Evolutionary conservation across 2,329 filamentous ascomycete genomes (phyloP).

Genomic region (Penicillium thymicola): DNA sequence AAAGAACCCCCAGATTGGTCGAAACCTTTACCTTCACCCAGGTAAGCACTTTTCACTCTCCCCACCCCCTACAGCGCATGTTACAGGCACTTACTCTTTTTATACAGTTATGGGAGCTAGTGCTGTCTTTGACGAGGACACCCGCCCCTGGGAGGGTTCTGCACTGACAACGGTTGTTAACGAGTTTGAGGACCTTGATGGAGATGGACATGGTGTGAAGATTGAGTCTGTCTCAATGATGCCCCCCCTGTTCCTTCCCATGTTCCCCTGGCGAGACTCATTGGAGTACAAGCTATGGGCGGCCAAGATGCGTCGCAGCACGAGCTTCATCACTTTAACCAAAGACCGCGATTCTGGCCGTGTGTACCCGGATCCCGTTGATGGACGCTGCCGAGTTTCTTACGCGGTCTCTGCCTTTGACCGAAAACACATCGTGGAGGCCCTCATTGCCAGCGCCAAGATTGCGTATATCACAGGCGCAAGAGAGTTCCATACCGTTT

Average conservation of each 20-base stretch:
- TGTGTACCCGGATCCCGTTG: constrained; percentile 68
- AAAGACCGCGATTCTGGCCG: constrained; percentile 73
- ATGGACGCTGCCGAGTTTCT: constrained; percentile 62
- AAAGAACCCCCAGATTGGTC: constrained; percentile 76
- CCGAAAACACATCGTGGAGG: constrained; percentile 67
- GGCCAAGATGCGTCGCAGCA: constrained; percentile 66
- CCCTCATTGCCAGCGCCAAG: constrained; percentile 67
- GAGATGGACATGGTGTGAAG: constrained; percentile 75
- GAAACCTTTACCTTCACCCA: constrained; percentile 79
- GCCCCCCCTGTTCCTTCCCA: constrained; percentile 62
- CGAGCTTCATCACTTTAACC: constrained; percentile 68
- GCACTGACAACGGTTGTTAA: constrained; percentile 76
- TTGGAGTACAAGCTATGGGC: constrained; percentile 69
- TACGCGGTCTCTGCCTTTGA: constrained; percentile 73
- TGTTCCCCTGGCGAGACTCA: constrained; percentile 65
- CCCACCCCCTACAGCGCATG: too few relatives aligned
- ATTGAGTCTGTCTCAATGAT: constrained; percentile 75
- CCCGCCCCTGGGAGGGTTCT: constrained; percentile 70
- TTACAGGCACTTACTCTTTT: neutral
- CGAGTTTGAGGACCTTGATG: constrained; percentile 77
- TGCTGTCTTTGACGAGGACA: constrained; percentile 67
- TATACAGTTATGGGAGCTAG: constrained; percentile 38
- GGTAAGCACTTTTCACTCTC: constrained; percentile 50
- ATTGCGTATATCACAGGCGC: constrained; percentile 77
- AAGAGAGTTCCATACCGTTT: constrained; percentile 67